These are phyloP conservation scores for Endoconidiophora laricicola DNA, from an alignment of 2,329 filamentous ascomycete genomes.

Conservation along the genomic window DNA sequence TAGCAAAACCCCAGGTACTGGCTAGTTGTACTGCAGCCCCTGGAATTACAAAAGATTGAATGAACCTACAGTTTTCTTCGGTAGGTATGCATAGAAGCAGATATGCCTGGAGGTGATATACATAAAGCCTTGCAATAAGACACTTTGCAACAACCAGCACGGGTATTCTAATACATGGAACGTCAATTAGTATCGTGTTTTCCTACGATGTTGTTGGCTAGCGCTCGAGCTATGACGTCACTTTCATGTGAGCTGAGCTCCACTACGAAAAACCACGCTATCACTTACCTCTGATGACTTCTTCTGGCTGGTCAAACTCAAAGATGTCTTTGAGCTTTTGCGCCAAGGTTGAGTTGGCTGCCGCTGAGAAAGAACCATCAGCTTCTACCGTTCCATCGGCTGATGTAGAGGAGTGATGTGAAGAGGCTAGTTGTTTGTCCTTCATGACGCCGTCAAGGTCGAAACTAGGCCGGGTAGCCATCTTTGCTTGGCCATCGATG, in stretches of 20 bases:
- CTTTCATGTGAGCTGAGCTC: not conserved
- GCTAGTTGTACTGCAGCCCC: too few species aligned
- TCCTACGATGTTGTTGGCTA: not conserved
- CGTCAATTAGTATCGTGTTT: conserved; percentile 12
- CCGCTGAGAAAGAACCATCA: not conserved
- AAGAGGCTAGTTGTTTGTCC: not conserved
- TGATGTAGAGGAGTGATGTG: not conserved
- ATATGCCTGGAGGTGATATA: conserved; percentile 89
- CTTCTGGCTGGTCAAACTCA: conserved; percentile 63
- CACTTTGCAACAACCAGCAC: conserved; percentile 83
- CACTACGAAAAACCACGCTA: too few species aligned
- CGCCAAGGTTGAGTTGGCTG: conserved; percentile 40
- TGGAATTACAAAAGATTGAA: not conserved
- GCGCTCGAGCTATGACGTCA: conserved; percentile 3
- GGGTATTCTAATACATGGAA: conserved; percentile 51
- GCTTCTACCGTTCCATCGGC: not conserved
- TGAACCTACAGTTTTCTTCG: conserved; percentile 61
- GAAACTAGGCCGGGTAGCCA: conserved; percentile 41
- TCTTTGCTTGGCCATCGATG: conserved; percentile 52
- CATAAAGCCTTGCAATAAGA: conserved; percentile 84
- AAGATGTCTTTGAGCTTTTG: conserved; percentile 70
- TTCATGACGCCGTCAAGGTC: conserved; percentile 31
- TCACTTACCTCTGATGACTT: conserved; percentile 55
- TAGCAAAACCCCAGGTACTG: too few species aligned
- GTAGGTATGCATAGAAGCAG: conserved; percentile 95